Conservation (phyloP, 768 basidiomycete species). For the Termitomyces sp. region DNA sequence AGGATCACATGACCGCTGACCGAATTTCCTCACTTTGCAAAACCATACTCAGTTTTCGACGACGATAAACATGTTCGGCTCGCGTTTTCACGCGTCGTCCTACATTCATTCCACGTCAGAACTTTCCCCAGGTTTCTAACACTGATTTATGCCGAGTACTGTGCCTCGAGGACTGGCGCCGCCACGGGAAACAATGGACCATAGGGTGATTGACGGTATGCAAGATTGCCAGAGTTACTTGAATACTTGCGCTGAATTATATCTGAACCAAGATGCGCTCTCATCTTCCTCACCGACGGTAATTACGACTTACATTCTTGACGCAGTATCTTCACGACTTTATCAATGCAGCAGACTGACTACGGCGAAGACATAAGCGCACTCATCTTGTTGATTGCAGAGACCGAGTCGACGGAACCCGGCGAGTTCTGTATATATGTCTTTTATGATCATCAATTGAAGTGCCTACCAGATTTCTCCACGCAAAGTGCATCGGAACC, state of each 20-base stretch:
- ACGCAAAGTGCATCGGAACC: slow-evolving; percentile 14
- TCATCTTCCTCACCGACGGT: slow-evolving; percentile 7
- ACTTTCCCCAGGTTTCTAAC: neutral
- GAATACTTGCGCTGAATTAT: neutral
- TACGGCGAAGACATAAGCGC: slow-evolving; percentile 11
- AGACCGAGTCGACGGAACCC: neutral
- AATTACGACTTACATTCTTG: neutral
- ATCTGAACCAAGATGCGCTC: slow-evolving; percentile 1
- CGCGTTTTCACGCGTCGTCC: neutral
- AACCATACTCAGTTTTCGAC: neutral
- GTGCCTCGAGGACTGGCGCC: neutral
- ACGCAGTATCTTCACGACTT: neutral
- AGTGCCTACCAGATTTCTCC: neutral
- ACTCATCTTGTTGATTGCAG: neutral
- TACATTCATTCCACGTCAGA: neutral
- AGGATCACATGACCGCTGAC: neutral
- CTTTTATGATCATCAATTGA: neutral
- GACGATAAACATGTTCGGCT: neutral
- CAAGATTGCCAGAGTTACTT: neutral
- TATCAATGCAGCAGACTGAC: slow-evolving; percentile 8
- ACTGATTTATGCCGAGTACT: neutral
- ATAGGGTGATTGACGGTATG: neutral
- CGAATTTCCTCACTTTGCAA: neutral
- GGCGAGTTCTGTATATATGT: neutral
- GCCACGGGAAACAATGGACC: neutral